Evolutionary conservation across 768 basidiomycete species (phyloP), one percentile per base, ranked within the genome.

Genomic region (Exidia glandulosa): DNA sequence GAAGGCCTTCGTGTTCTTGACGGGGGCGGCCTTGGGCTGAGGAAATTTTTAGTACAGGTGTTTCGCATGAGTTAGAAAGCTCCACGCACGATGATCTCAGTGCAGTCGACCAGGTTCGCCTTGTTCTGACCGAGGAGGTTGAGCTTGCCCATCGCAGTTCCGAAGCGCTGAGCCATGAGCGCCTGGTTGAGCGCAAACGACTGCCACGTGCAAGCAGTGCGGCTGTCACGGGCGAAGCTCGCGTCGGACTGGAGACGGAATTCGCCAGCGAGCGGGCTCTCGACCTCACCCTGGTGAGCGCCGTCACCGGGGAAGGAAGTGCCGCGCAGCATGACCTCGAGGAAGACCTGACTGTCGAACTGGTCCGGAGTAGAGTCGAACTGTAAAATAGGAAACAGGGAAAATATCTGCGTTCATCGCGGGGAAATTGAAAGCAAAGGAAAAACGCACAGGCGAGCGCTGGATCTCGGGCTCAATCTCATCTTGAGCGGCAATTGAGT

Each of bases 161-260:
- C 37, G 57, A 61, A 61, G 16, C 29, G 32, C 27, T 23, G 13
- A 3, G 32, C 19, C 60, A 61, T 61, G 33, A 32, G 23, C n/a
- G 36, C 16, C 58, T 37, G 34, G 41, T 45, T 23, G 41, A 45
- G 41, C 3, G 41, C 75, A 61, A 75, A 72, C 2, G 70, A 69
- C 66, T 80, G 79, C 79, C 79, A 81, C 47, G 65, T 63, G 69
- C 79, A 80, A 14, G 76, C 72, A 25, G 79, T 81, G 47, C 75
- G 68, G 3, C 72, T 61, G 67, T 80, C 76, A 70, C 72, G 71
- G 25, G 72, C 71, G 32, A 73, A 61, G 52, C 56, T 60, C 0
- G 67, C 69, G 68, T 80, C 77, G 41, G 78, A 79, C 63, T 76
- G 73, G 33, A 81, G 66, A 34, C 78, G 76, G 29, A 81, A 66